A percentile compares a stretch with the other conserved stretches of the same genome.
Evolutionary conservation across 2,329 filamentous ascomycete species (phyloP).

Genomic region (Akanthomyces muscarius): DNA sequence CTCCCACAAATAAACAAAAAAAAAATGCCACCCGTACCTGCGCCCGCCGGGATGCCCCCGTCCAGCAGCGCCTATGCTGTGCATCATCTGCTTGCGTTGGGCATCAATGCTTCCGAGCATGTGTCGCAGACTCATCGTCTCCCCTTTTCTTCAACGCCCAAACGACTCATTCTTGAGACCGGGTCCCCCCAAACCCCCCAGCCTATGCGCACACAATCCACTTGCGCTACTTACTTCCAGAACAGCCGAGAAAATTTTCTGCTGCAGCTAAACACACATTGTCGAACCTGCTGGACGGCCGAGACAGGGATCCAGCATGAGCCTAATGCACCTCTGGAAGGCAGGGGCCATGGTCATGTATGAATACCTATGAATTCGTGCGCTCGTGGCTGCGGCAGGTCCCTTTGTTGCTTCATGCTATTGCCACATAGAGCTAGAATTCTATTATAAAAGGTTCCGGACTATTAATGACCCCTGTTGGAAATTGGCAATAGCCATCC

Average conservation of each 20-base stretch:
- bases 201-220: background rate
- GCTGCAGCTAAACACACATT: background rate
- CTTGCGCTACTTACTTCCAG: slow-evolving; percentile 14
- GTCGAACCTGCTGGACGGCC: slow-evolving; percentile 1
- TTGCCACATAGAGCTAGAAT: too few relatives aligned
- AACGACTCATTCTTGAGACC: slow-evolving; percentile 10
- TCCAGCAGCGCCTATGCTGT: slow-evolving; percentile 10
- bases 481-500: background rate
- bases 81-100: slow-evolving; percentile 15
- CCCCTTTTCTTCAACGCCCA: slow-evolving; percentile 7
- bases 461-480: background rate
- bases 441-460: background rate
- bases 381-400: background rate
- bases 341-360: background rate
- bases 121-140: slow-evolving; percentile 5
- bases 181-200: background rate
- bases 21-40: slow-evolving; percentile 8
- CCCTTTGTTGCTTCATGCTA: background rate
- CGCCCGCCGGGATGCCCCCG: background rate
- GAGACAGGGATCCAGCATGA: slow-evolving; percentile 11
- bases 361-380: slow-evolving; percentile 1
- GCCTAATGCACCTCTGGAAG: slow-evolving; percentile 10
- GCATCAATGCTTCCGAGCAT: slow-evolving; percentile 14
- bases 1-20: background rate
- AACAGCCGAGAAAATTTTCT: slow-evolving; percentile 14